Evolutionary conservation across 2,329 filamentous ascomycete genomes (phyloP), one percentile per base, ranked within the genome.

Genomic region (Aulographum hederae): DNA sequence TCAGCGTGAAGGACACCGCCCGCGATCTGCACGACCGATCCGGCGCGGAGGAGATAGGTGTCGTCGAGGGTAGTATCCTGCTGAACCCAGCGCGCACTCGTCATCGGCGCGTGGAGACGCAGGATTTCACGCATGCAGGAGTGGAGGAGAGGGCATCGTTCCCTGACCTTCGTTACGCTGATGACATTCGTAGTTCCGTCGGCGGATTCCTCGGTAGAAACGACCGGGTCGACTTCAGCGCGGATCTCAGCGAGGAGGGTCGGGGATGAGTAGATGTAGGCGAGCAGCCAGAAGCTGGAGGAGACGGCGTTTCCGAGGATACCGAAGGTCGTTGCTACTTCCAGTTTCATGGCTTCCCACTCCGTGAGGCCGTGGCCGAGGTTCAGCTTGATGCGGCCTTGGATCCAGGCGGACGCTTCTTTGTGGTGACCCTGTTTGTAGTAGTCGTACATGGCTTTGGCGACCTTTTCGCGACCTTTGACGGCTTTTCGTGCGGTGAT

Each of bases 91-190:
- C 63, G 53, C 20, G 49, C 53, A 10, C 53, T 53, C 11, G 52
- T 43, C 4, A 51, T 45, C 3, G 53, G 50, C 18, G 55, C 55
- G 10, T 41, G 44, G 2, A 63, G 34, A 5, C 63, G 57, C 33
- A 65, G 44, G 0, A 51, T 52, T 39, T 67, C 63, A 16, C 55
- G 53, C 39, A 57, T 63, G 15, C 51, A 51, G 28, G 57, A 56
- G 11, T 58, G 44, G 5, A 67, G 44, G 4, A 63, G 42, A 0
- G 60, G 59, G 29, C 56, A 57, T 4, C 45, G 35, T 1, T 51
- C 42, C 19, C 65, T 48, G 2, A 39, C 41, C 2, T 43, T 41
- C 12, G 60, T 46, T n/a, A 65, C 45, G 2, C 40, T 46, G 4
- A 32, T 31, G 14, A 17, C 27, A 5, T 34, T 6, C 15, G 4